Evolutionary conservation across 371 early-diverging fungal genomes (phyloP), one percentile per base, ranked within the genome.

Genomic region (Capillidium rhysosporum): DNA sequence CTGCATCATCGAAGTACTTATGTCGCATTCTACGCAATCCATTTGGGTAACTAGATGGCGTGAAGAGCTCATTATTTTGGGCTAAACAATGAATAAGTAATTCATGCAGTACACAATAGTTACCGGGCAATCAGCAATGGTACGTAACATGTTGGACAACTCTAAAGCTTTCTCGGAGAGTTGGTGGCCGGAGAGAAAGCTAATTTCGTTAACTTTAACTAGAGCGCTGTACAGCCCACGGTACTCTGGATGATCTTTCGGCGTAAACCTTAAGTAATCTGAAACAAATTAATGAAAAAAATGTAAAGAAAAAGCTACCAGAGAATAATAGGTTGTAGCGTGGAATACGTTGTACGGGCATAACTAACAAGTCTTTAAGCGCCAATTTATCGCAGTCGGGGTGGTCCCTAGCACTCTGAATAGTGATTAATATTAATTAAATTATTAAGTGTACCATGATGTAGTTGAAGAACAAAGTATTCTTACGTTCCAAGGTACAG

Each of bases 291-390:
- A 18, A 40, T 4, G 8, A n/a, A 38, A 8, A 39, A 12, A 41
- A 5, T 41, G 16, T 1, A 28, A 24, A 25, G 14, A 40, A 20
- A 20, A 10, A 38, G n/a, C 41, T 49, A 48, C 56, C 49, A 29
- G 63, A 63, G 30, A 73, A 59, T 18, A 73, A 59, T 40, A 73
- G 52, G 21, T 61, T 63, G 56, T 72, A 73, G 21, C 69, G 66
- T 9, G 70, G 72, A 20, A 73, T 67, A 21, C 73, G 56, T 57
- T 73, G 73, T 16, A 72, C 69, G 1, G 73, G 73, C 61, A 65
- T 63, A 28, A 73, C 67, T 39, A 73, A 59, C 40, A 72, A 56
- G 54, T 70, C 71, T 53, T 58, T 60, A 39, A 71, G 52, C 25
- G 59, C 65, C n/a, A 69, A 63, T 54, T 67, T 69, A 41, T 58